A percentile compares a stretch with the other conserved stretches of the same genome.
These are phyloP conservation scores for Anthostomella pinea DNA, from an alignment of 2,329 filamentous ascomycete species.

Conservation along the genomic window DNA sequence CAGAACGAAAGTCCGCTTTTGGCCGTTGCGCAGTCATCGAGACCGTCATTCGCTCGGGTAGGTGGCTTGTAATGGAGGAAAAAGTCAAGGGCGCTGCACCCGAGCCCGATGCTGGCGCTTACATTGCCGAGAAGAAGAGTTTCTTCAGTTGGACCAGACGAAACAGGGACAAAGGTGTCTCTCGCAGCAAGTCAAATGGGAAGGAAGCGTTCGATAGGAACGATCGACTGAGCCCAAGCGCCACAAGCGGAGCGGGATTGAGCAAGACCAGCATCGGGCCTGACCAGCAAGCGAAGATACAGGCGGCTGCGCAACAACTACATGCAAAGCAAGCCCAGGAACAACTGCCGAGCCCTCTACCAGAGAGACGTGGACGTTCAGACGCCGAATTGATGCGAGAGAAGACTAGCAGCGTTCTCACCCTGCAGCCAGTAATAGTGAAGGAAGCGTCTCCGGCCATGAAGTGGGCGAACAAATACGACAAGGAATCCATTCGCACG, in stretches of 20 bases:
- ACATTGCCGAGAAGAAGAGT: conserved; percentile 93
- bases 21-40: conserved; percentile 91
- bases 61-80: conserved; percentile 95
- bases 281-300: conserved; percentile 90
- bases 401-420: conserved; percentile 89
- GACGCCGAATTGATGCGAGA: conserved; percentile 55
- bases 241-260: conserved; percentile 34
- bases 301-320: conserved; percentile 82
- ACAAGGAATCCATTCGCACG: conserved; percentile 80
- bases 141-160: conserved; percentile 84
- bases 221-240: conserved; percentile 40
- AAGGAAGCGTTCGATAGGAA: conserved; percentile 55
- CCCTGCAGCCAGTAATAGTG: conserved; percentile 78
- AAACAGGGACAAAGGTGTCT: conserved; percentile 51
- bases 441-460: conserved; percentile 88
- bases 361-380: conserved; percentile 51
- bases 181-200: conserved; percentile 67
- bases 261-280: conserved; percentile 85
- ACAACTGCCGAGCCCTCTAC: conserved; percentile 39
- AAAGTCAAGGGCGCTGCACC: conserved; percentile 90
- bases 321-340: conserved; percentile 64
- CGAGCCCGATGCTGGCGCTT: conserved; percentile 79
- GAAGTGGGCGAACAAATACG: conserved; percentile 96
- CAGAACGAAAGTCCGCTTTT: conserved; percentile 84
- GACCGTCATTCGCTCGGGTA: conserved; percentile 74